Evolutionary conservation across 305 asterid genomes (phyloP).

Genomic region (Lippia alba): DNA sequence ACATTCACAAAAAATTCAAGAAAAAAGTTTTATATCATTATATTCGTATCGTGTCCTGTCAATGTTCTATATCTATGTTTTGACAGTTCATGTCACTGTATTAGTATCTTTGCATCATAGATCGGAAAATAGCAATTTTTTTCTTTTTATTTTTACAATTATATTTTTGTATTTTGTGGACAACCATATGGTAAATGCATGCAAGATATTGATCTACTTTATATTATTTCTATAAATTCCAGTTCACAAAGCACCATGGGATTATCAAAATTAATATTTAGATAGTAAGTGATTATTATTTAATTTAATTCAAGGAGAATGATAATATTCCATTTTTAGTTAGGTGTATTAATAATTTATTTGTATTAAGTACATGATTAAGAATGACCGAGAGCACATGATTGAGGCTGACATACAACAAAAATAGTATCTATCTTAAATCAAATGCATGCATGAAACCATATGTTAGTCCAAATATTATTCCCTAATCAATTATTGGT

Average conservation of each 20-base stretch:
- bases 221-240: slow-evolving; percentile 33
- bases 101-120: no score
- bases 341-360: not conserved
- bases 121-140: no score
- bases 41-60: no score
- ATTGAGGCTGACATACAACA: slow-evolving; percentile 16
- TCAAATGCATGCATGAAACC: not conserved
- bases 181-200: slow-evolving; percentile 3
- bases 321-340: slow-evolving; percentile 15
- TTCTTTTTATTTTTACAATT: no score
- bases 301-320: no score
- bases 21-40: no score
- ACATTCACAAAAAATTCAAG: no score
- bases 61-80: no score
- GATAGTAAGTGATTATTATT: no score
- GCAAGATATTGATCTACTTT: slow-evolving; percentile 32
- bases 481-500: slow-evolving; percentile 15
- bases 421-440: no score
- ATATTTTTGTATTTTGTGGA: not conserved
- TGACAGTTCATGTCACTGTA: no score
- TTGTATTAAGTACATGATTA: slow-evolving; percentile 23
- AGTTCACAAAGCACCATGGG: slow-evolving; percentile 34
- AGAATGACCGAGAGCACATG: slow-evolving; percentile 23
- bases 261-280: slow-evolving; percentile 28
- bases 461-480: slow-evolving; percentile 13